phyloP scores from a whole-genome alignment of 768 basidiomycete genomes.

The Agaricus sinodeliciosus region DNA sequence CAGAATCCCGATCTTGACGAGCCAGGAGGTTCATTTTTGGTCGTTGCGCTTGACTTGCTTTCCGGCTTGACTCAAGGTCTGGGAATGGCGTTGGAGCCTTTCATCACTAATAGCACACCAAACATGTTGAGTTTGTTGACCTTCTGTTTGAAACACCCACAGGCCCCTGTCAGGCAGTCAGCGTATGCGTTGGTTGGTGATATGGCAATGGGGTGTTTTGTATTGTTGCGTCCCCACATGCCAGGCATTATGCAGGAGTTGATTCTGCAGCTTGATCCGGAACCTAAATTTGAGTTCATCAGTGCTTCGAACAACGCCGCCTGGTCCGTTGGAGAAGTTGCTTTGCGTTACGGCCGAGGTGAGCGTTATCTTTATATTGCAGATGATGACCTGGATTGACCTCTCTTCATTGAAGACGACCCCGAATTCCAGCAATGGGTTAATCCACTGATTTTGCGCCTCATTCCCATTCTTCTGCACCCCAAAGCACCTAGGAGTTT shows the following conservation, averaged over 20 bases:
- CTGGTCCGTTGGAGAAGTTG: constrained; percentile 99
- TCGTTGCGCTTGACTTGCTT: constrained; percentile 94
- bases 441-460: constrained; percentile 73
- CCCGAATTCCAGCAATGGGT: constrained; percentile 92
- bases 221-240: constrained; percentile 77
- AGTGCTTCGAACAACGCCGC: constrained; percentile 99
- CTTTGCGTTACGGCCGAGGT: constrained; percentile 85
- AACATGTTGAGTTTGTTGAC: constrained; percentile 77
- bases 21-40: constrained; percentile 95
- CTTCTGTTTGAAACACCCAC: constrained; percentile 90
- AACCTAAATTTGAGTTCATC: constrained; percentile 90
- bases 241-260: constrained; percentile 87
- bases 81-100: constrained; percentile 65
- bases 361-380: constrained; percentile 16
- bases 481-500: constrained; percentile 90
- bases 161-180: constrained; percentile 92
- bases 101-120: constrained; percentile 67
- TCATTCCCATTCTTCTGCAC: constrained; percentile 90
- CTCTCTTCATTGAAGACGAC: constrained; percentile 43
- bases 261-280: constrained; percentile 83
- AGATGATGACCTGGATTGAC: background rate
- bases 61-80: constrained; percentile 95
- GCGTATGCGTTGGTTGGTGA: constrained; percentile 99
- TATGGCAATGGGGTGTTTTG: constrained; percentile 94
- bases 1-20: constrained; percentile 89